A percentile compares a stretch with the other conserved stretches of the same genome.
phyloP scores from a whole-genome alignment of 108 stramenopile genomes.

The Skeletonema tropicum region DNA sequence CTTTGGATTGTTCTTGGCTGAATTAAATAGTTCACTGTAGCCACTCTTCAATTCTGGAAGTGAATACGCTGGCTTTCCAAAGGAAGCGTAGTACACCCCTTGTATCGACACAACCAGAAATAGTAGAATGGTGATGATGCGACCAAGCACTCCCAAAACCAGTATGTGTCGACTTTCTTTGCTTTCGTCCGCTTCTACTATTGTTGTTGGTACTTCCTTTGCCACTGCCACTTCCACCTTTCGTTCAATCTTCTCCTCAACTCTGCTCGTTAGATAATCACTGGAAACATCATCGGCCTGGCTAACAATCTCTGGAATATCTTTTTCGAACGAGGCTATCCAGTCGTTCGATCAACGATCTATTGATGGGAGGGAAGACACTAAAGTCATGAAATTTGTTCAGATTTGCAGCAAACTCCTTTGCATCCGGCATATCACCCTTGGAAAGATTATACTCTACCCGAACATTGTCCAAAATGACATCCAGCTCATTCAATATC shows the following conservation, averaged over 20 bases:
- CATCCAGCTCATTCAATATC: slow-evolving; percentile 52
- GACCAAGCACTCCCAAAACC: slow-evolving; percentile 1
- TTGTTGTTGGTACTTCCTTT: not conserved
- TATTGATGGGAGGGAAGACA: slow-evolving; percentile 48
- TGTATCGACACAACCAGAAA: not conserved
- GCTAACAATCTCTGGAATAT: slow-evolving; percentile 53
- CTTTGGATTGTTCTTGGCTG: not conserved
- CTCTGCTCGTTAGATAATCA: slow-evolving; percentile 4
- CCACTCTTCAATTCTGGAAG: not conserved
- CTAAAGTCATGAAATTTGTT: slow-evolving; percentile 43
- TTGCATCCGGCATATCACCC: slow-evolving; percentile 70
- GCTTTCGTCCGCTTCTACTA: not conserved
- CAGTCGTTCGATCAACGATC: slow-evolving; percentile 24
- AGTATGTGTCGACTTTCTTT: too few species aligned
- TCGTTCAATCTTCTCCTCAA: slow-evolving; percentile 1
- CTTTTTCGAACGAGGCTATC: slow-evolving; percentile 37
- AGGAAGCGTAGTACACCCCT: not conserved
- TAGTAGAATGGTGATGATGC: not conserved
- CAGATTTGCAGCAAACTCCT: slow-evolving; percentile 48
- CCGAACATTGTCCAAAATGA: slow-evolving; percentile 63
- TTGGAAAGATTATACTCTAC: slow-evolving; percentile 54
- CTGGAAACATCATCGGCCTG: slow-evolving; percentile 27
- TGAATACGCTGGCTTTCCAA: not conserved
- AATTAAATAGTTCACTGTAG: not conserved
- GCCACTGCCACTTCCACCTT: not conserved